Evolutionary conservation across 305 asterid genomes (phyloP).

Genomic region (Fraxinus ornus): DNA sequence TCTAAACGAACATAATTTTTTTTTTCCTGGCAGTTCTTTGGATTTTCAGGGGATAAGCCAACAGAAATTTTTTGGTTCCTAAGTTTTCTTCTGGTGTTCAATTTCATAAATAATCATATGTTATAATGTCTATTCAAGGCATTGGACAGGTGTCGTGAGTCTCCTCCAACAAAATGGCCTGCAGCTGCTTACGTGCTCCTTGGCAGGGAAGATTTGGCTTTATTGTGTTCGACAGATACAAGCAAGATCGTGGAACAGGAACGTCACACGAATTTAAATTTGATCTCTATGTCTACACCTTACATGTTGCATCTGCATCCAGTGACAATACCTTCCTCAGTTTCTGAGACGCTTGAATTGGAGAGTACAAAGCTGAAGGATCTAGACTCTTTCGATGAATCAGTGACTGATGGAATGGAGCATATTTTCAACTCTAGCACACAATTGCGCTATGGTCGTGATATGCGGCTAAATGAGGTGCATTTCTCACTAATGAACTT

Average conservation of each 20-base stretch:
- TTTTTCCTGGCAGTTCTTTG: background rate
- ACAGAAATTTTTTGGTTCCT: conserved; percentile 1
- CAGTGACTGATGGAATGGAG: conserved; percentile 88
- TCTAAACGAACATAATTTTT: conserved; percentile 10
- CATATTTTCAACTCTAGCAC: conserved; percentile 87
- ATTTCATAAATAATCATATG: conserved; percentile 11
- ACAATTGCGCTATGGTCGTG: conserved; percentile 89
- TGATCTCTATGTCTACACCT: conserved; percentile 75
- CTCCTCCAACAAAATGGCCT: conserved; percentile 96
- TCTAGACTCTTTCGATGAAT: conserved; percentile 69
- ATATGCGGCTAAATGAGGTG: conserved; percentile 96
- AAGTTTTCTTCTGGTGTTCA: conserved; percentile 18
- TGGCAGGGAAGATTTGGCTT: conserved; percentile 95
- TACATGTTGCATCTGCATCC: conserved; percentile 88
- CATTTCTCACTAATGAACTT: conserved; percentile 18
- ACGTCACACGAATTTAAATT: conserved; percentile 49
- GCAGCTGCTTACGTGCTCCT: conserved; percentile 90
- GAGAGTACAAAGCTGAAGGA: conserved; percentile 70
- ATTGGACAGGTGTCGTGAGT: conserved; percentile 87
- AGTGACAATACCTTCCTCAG: conserved; percentile 81
- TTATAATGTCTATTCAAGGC: conserved; percentile 47
- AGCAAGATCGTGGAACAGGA: conserved; percentile 57
- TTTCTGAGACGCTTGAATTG: conserved; percentile 70
- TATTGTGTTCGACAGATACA: conserved; percentile 57
- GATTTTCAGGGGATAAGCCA: conserved; percentile 1